Evolutionary conservation across 306 rosid species (phyloP), one percentile per base, ranked within the genome.

Genomic region (Corylus heterophylla): DNA sequence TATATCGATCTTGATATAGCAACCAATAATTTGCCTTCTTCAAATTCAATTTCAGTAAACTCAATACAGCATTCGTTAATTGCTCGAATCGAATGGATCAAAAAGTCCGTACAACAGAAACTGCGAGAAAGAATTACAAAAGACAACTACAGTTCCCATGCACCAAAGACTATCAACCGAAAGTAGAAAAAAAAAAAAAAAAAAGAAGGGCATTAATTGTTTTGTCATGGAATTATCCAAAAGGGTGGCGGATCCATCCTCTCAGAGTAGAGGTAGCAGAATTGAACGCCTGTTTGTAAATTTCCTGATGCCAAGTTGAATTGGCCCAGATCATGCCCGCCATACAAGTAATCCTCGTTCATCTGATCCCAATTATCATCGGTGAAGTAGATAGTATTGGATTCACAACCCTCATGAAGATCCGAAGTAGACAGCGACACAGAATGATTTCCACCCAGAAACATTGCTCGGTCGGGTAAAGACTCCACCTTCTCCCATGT

Each of bases 321-420:
- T 1, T 49, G 37, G 45, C 83, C 83, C 5, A 7, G 2, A 72
- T 79, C 82, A 62, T 37, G 78, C 48, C 47, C 82, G 11, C 22
- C 73, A 39, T 55, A 70, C 49, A 18, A 10, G 4, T 72, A n/a
- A 35, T 49, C 73, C 14, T 16, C 68, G 1, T 22, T 1, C 69
- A 49, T 31, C 42, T 12, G n/a, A 18, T 58, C 64, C 77, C 55
- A 50, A 20, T 54, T 27, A 55, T 78, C 69, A 18, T 69, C 76
- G 1, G 76, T 69, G 63, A 22, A 78, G 70, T 80, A 74, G 42
- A 80, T 44, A 7, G 69, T 39, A 50, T 66, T 74, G 10, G 69
- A 78, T 42, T 80, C 59, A 25, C 10, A 54, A 27, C 68, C 69
- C 13, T 13, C 35, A 74, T 64, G 67, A 39, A 39, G 44, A 47